These are phyloP conservation scores for Houttuynia cordata DNA, from an alignment of 164 flowering plant species.

Conservation along the genomic window DNA sequence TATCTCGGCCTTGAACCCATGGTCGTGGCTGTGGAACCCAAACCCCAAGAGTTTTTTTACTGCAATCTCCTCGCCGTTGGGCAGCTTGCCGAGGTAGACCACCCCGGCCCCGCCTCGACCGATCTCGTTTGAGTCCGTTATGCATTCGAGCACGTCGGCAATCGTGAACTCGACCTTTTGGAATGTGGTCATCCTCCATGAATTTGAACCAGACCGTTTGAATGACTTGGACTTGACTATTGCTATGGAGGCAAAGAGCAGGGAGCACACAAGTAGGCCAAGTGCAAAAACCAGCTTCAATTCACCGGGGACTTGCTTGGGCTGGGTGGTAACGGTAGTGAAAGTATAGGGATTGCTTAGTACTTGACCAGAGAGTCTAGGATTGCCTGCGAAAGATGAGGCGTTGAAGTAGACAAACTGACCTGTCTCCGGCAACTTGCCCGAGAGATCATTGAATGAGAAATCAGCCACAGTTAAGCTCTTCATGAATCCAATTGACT, in stretches of 20 bases:
- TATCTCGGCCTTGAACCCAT: conserved; percentile 76
- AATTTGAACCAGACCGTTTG: conserved; percentile 21
- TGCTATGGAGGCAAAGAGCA: conserved; percentile 52
- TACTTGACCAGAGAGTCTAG: conserved; percentile 59
- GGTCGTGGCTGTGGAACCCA: conserved; percentile 47
- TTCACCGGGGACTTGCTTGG: conserved; percentile 19
- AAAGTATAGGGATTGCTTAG: conserved; percentile 73
- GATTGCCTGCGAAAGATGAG: conserved; percentile 75
- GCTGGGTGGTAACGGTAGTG: conserved; percentile 17
- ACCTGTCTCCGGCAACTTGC: conserved; percentile 70
- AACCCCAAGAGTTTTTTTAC: conserved; percentile 60
- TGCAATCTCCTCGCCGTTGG: conserved; percentile 67
- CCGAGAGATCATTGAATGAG: conserved; percentile 84
- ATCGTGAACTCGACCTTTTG: conserved; percentile 57
- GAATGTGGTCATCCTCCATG: conserved; percentile 83
- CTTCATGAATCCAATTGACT: conserved; percentile 62
- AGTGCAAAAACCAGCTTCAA: conserved; percentile 74
- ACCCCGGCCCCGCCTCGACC: conserved; percentile 92
- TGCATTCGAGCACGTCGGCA: conserved; percentile 58
- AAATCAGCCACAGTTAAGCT: conserved; percentile 84
- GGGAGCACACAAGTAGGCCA: conserved; percentile 57
- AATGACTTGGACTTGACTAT: conserved; percentile 53
- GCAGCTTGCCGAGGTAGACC: conserved; percentile 73
- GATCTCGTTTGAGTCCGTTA: conserved; percentile 73
- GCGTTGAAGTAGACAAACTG: conserved; percentile 79